phyloP scores from a whole-genome alignment of 768 basidiomycete species.

The Suillus variegatus region DNA sequence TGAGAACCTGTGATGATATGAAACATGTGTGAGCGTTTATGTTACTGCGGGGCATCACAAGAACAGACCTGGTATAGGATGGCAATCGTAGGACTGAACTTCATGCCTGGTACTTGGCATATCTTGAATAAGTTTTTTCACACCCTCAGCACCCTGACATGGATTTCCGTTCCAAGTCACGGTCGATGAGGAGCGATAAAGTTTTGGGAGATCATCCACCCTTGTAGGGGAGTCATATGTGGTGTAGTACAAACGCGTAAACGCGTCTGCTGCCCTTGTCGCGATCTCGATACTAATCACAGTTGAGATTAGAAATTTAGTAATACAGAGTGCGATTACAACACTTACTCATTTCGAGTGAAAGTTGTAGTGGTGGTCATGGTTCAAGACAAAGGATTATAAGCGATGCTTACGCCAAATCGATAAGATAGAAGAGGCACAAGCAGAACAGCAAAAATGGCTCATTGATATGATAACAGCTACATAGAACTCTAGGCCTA shows the following conservation, averaged over 20 bases:
- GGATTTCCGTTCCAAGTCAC: slow-evolving; percentile 87
- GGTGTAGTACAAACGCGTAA: slow-evolving; percentile 79
- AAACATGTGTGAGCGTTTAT: neutral
- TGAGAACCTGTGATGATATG: slow-evolving; percentile 54
- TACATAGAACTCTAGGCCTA: neutral
- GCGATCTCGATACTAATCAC: slow-evolving; percentile 80
- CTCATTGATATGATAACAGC: neutral
- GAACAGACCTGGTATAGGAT: slow-evolving; percentile 76
- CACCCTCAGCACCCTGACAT: slow-evolving; percentile 69
- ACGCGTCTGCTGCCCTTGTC: slow-evolving; percentile 80
- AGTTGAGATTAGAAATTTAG: neutral
- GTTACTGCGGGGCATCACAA: neutral
- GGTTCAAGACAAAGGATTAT: neutral
- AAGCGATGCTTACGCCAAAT: neutral
- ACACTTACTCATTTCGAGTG: slow-evolving; percentile 59
- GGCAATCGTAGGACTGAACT: slow-evolving; percentile 86
- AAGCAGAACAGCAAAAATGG: neutral
- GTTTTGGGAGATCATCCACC: slow-evolving; percentile 73
- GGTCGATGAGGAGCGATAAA: slow-evolving; percentile 76
- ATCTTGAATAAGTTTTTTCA: slow-evolving; percentile 63
- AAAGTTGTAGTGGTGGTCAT: slow-evolving; percentile 36
- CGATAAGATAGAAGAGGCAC: no score
- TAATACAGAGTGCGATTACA: neutral
- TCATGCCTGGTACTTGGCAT: slow-evolving; percentile 86
- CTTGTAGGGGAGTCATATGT: slow-evolving; percentile 83